Conservation (phyloP, 805 yeast species). For the Ogataea thermomethanolica region DNA sequence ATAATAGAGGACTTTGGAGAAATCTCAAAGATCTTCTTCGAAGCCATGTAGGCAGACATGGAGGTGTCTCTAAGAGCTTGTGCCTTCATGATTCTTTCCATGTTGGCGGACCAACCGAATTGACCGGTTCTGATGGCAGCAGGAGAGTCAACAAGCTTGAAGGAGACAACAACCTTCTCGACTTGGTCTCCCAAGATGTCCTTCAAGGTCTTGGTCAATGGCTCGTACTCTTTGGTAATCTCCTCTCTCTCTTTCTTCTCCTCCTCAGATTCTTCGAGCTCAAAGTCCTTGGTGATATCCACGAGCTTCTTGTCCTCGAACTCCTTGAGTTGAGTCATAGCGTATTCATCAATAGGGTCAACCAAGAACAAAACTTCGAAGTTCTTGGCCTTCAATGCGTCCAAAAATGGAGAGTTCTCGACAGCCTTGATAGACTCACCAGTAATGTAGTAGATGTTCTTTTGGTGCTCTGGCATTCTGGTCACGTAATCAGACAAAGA, state of each 20-base stretch:
- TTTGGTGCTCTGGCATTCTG: constrained; percentile 99
- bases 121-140: constrained; percentile 99
- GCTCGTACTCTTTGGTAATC: constrained; percentile 88
- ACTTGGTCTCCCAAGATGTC: constrained; percentile 97
- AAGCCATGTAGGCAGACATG: constrained; percentile 99
- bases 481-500: constrained; percentile 96
- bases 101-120: constrained; percentile 99
- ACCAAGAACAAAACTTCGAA: constrained; percentile 96
- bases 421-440: constrained; percentile 98
- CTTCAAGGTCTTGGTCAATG: constrained; percentile 92
- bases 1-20: constrained; percentile 96
- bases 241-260: constrained; percentile 93
- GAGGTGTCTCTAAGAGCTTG: constrained; percentile 98
- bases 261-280: constrained; percentile 96
- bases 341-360: constrained; percentile 99
- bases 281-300: constrained; percentile 98
- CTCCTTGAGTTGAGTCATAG: constrained; percentile 98
- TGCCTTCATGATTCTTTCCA: constrained; percentile 99
- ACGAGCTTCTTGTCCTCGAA: constrained; percentile 98
- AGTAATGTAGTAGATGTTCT: constrained; percentile 98
- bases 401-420: constrained; percentile 98
- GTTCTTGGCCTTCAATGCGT: constrained; percentile 96
- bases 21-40: constrained; percentile 98
- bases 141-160: constrained; percentile 96
- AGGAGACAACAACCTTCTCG: constrained; percentile 98